Conservation (phyloP, 495 filamentous ascomycete species). For the Aspergillus sclerotiicarbonarius region DNA sequence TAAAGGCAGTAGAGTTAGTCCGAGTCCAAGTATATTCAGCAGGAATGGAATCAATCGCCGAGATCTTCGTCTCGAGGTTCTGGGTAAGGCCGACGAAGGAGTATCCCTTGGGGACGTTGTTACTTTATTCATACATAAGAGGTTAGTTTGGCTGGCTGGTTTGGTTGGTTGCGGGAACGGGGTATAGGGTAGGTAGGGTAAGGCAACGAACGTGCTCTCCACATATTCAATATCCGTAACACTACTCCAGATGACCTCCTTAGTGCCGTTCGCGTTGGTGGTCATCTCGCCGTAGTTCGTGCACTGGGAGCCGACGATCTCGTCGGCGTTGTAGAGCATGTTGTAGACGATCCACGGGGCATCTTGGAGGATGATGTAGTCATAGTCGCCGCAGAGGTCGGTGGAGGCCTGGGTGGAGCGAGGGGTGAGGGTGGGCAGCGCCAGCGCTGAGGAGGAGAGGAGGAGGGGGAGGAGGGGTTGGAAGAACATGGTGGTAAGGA, state of each 20-base stretch:
- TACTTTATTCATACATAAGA: no score
- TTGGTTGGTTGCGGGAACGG: no score
- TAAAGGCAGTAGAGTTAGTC: slow-evolving; percentile 33
- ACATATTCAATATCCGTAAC: slow-evolving; percentile 27
- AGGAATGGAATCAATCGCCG: slow-evolving; percentile 34
- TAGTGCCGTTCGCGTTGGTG: slow-evolving; percentile 18
- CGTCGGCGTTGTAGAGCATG: slow-evolving; percentile 35
- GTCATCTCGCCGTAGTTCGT: slow-evolving; percentile 31
- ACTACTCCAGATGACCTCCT: slow-evolving; percentile 29
- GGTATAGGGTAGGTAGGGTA: neutral
- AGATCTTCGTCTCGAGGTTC: slow-evolving; percentile 32
- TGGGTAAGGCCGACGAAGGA: slow-evolving; percentile 37
- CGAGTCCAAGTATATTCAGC: slow-evolving; percentile 34
- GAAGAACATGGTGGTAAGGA: neutral
- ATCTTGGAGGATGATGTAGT: slow-evolving; percentile 28
- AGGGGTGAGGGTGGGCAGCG: neutral
- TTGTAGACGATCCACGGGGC: slow-evolving; percentile 40
- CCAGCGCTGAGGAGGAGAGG: neutral
- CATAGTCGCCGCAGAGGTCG: slow-evolving; percentile 29
- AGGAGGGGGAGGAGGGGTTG: neutral
- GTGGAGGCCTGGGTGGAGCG: slow-evolving; percentile 1
- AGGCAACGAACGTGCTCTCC: slow-evolving; percentile 19
- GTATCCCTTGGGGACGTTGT: slow-evolving; percentile 39
- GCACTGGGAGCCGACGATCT: slow-evolving; percentile 26
- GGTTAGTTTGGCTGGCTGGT: no score